phyloP scores from a whole-genome alignment of 164 flowering plant species.

The Santalum album region DNA sequence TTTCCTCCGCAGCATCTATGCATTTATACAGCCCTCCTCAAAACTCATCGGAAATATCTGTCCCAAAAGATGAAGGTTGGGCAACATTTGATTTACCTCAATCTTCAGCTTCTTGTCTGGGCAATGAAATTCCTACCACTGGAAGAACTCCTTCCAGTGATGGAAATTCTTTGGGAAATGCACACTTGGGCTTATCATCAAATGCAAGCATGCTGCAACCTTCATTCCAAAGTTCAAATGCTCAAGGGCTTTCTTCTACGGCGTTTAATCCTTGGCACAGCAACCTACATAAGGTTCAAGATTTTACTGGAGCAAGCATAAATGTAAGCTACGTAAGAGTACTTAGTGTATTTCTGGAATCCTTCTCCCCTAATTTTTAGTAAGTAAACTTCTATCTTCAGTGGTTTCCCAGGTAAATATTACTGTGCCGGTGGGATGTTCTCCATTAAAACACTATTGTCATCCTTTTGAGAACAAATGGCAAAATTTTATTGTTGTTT shows the following conservation, averaged over 20 bases:
- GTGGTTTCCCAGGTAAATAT: too few species aligned
- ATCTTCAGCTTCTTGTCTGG: conserved; percentile 16
- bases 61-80: conserved; percentile 72
- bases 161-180: conserved; percentile 19
- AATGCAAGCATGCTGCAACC: conserved; percentile 33
- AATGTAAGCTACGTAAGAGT: conserved; percentile 30
- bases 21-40: conserved; percentile 19
- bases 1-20: conserved; percentile 16
- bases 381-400: too few species aligned
- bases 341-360: not conserved
- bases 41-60: conserved; percentile 20
- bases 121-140: conserved; percentile 13
- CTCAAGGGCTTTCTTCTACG: conserved; percentile 22
- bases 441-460: not conserved
- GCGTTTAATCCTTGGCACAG: conserved; percentile 34
- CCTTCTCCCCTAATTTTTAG: too few species aligned
- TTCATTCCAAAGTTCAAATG: conserved; percentile 17
- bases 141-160: conserved; percentile 15
- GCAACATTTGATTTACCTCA: conserved; percentile 84
- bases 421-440: not conserved
- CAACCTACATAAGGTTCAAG: conserved; percentile 19
- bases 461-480: not conserved
- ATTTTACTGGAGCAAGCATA: conserved; percentile 15
- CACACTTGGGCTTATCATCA: conserved; percentile 21
- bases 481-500: not conserved